Conservation (phyloP, 768 basidiomycete genomes). For the Mycena epipterygia region DNA sequence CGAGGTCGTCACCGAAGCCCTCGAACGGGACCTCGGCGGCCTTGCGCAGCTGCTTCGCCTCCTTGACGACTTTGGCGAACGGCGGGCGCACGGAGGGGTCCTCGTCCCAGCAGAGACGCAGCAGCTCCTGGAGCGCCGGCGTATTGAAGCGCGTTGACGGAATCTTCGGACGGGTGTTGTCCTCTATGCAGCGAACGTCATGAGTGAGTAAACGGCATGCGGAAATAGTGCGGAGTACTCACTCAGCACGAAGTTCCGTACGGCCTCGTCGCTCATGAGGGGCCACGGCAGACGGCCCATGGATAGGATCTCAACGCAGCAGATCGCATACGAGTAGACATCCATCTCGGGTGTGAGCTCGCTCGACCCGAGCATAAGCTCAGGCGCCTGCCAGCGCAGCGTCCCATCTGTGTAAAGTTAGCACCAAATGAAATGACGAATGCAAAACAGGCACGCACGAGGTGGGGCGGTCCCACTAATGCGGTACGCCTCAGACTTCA, state of each 20-base stretch:
- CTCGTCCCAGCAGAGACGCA: conserved; percentile 69
- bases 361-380: conserved; percentile 65
- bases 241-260: conserved; percentile 68
- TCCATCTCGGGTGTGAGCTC: conserved; percentile 69
- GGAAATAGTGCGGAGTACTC: conserved; percentile 29
- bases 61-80: conserved; percentile 63
- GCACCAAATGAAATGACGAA: not conserved
- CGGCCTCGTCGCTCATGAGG: conserved; percentile 61
- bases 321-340: conserved; percentile 78
- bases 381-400: conserved; percentile 80
- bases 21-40: conserved; percentile 44
- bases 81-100: conserved; percentile 64
- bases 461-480: conserved; percentile 65
- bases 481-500: conserved; percentile 78
- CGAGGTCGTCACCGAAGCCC: conserved; percentile 44
- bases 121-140: conserved; percentile 55
- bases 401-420: conserved; percentile 63
- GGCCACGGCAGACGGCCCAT: conserved; percentile 76
- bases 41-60: conserved; percentile 60
- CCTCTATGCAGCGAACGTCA: conserved; percentile 48
- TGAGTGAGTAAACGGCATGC: conserved; percentile 26
- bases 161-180: conserved; percentile 64
- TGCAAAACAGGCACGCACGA: conserved; percentile 53
- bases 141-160: conserved; percentile 53
- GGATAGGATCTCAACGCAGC: conserved; percentile 72